phyloP scores from a whole-genome alignment of 495 filamentous ascomycete genomes.

The Tuber calosporum region DNA sequence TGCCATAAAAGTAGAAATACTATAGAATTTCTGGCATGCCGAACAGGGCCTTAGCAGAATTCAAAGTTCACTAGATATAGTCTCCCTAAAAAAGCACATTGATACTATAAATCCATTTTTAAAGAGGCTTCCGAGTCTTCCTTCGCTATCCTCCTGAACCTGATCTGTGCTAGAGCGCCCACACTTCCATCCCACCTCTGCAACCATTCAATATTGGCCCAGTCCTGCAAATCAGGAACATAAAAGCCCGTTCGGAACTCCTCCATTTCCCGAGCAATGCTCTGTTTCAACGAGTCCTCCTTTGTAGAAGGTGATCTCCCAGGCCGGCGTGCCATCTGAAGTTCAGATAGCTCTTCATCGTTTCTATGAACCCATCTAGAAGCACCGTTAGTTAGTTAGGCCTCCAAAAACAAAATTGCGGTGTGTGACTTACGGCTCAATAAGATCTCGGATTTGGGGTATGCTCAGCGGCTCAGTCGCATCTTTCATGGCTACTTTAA shows the following conservation, averaged over 20 bases:
- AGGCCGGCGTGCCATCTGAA: conserved; percentile 68
- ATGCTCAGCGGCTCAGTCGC: conserved; percentile 13
- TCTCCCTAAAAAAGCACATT: not conserved
- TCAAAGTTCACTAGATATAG: not conserved
- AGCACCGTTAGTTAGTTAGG: no score
- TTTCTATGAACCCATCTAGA: conserved; percentile 68
- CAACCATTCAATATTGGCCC: conserved; percentile 51
- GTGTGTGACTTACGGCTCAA: conserved; percentile 20
- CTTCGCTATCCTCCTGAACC: conserved; percentile 45
- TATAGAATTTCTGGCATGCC: no score
- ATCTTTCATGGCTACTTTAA: conserved; percentile 39
- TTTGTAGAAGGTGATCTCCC: conserved; percentile 71
- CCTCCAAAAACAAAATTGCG: no score
- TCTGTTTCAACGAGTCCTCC: conserved; percentile 68
- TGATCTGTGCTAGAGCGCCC: conserved; percentile 53
- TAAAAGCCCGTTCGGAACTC: conserved; percentile 81
- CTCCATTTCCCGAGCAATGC: conserved; percentile 61
- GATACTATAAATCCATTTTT: not conserved
- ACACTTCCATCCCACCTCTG: conserved; percentile 58
- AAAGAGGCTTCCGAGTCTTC: conserved; percentile 13
- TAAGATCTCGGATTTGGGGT: conserved; percentile 24
- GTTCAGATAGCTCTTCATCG: conserved; percentile 62
- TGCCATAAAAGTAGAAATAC: no score
- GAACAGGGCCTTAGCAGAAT: no score
- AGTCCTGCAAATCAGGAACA: conserved; percentile 57